Evolutionary conservation across 2,329 filamentous ascomycete species (phyloP), one percentile per base, ranked within the genome.

Genomic region (Mycogone perniciosa): DNA sequence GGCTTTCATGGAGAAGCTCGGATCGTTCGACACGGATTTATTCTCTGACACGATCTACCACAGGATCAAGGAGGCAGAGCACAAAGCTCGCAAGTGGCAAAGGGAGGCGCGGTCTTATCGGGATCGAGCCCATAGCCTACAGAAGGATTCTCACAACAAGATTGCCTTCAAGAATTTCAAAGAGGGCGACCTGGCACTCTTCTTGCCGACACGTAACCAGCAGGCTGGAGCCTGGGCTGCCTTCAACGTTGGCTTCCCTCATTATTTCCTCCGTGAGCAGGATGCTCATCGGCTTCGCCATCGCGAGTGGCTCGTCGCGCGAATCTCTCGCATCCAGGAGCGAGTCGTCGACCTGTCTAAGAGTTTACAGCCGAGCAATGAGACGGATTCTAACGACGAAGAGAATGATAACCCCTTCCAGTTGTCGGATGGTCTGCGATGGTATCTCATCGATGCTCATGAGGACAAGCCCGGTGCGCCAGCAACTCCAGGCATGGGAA

Each of bases 401-500:
- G 89, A 95, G 57, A 90, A 96, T 56, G 93, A 97, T 57, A 99
- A 99, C 62, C 93, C 93, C 0, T 99, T 99, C 67, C 91, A 96
- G 61, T 77, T 99, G 9, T 96, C 90, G 0, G 93, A 99, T 61
- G 93, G 93, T 3, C 73, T 99, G 44, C 84, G 92, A 33, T 99
- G 93, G 93, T 97, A 96, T 68, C 79, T 99, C 5, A 85, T 99
- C 34, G 92, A 99, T 64, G 93, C 93, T 0, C 79, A 82, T 2
- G 93, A 99, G 69, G 93, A 99, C 68, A 96, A 96, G 63, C 83
- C 89, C 0, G 87, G 87, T 1, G 91, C 90, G 2, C 93, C 93
- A 0, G 85, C 87, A n/a, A 97, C 92, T 0, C 92, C 93, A 0
- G 91, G 92, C 0, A 79, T 96, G 49, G 89, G 88, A 37, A 96